Base-by-base conservation (phyloP, 331 rosid species). In the Acacia pycnantha region DNA sequence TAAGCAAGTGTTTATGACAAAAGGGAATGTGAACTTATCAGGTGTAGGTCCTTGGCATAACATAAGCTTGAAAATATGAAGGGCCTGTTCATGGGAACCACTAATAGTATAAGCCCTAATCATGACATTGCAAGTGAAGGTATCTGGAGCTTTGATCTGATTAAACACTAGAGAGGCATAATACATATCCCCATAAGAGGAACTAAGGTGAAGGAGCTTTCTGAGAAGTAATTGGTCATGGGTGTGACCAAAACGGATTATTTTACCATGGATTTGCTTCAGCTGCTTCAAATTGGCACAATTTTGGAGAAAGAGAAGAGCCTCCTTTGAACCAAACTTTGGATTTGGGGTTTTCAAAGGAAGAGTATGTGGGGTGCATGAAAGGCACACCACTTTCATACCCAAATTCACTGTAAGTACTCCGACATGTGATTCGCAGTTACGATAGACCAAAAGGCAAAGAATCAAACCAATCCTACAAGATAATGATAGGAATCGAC, bases 41-140 rank as follows among this genome's bases (percentile, higher is more conserved):
- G 90, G 86, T 66, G 58, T 50, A 77, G 79, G 66, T 9, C 93
- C 94, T 4, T 83, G 75, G 43, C 82, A 79, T 0, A 86, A 4
- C 97, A 90, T 90, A 26, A 72, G 82, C 44, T 73, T 77, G 68
- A 83, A 90, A 79, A 90, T 79, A 47, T 86, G 74, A 70, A 90
- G 85, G 4, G 93, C 91, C 53, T 80, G 77, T 61, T 86, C 50
- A 27, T 85, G 85, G 69, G 66, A 85, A 66, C 88, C 91, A 71
- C 75, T 22, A 33, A 76, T 56, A 33, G 85, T 86, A 54, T 62
- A 84, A 27, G 89, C 80, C 76, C 89, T 87, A 41, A 90, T 90
- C 85, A 92, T 86, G 37, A 92, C 83, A 84, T 92, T 92, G 92
- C 97, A 92, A 65, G 97, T 88, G 77, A 92, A 89, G 15, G 87